Evolutionary conservation across 2,329 filamentous ascomycete species (phyloP), one percentile per base, ranked within the genome.

Genomic region (Neofusicoccum laricinum): DNA sequence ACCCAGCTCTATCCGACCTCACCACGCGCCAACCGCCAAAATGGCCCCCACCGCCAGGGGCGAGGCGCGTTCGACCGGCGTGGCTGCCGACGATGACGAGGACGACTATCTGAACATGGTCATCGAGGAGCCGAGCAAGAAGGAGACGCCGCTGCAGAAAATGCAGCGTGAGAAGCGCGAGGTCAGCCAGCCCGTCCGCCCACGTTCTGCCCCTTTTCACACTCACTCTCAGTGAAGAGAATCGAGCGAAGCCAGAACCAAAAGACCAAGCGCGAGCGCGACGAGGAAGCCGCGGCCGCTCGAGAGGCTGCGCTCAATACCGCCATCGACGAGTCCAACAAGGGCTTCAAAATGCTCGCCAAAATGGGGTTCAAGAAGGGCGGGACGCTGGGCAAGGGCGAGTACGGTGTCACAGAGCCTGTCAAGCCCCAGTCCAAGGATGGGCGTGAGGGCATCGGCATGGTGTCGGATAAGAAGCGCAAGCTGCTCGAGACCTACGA

Each of bases 21-120:
- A 30, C 51, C 17, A 3, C 17, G 17, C 1, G 8, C 17, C 17
- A 7, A 17, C 25, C 12, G 12, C 46, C 17, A 50, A 7, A n/a
- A 61, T 61, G 58, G 46, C 45, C 17, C 45, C 32, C 30, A 45
- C 25, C 10, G n/a, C 55, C 30, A n/a, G 36, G 15, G 55, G 46
- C 8, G 30, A n/a, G 4, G 30, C 49, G 49, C 61, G 36, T 10
- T 6, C 49, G 14, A 7, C 43, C 43, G 12, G 40, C 19, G 40
- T 38, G 1, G 21, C 32, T n/a, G 34, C 62, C 38, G 50, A 30
- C 17, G 69, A 69, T 5, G 75, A 72, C 0, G 82, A 83, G 2
- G 90, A 92, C 6, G 91, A 99, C 78, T 98, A 99, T 82, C 96
- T 99, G 90, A 92, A 89, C 71, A 98, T 99, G 94, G 84, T 88